Base-by-base conservation (phyloP, 148 eudicot genomes). In the Rhododendron henanense region DNA sequence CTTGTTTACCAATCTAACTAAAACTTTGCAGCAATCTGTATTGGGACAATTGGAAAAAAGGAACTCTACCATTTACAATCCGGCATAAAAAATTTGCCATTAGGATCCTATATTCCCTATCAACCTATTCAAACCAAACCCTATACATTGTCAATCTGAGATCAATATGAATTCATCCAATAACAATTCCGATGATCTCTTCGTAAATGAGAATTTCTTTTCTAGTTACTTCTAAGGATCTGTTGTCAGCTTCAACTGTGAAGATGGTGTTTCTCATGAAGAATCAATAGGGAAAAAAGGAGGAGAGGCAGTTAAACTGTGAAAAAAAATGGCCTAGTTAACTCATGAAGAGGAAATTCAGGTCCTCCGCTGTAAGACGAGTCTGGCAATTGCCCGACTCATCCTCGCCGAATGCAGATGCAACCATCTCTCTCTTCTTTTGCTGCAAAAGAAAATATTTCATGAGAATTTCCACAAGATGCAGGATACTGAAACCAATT, bases 401-500 rank as follows among this genome's bases (percentile, higher is more conserved):
- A 74, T 97, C 98, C 91, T 95, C 99, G 69, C 99, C 99, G 31
- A 97, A 97, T 7, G 98, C 98, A 65, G 99, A 97, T 37, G 99
- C 93, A 81, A 97, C 99, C 94, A 97, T 91, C 87, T 91, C 92
- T 89, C 99, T 93, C 92, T 97, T 97, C 89, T 91, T 95, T 92
- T 93, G 92, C 99, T 97, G 96, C 91, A 94, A 83, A 65, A 82
- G 35, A 81, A 35, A 19, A 13, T 1, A 39, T 31, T 71, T 37
- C 48, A 75, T 37, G n/a, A 75, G 47, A 75, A 75, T 39, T 39
- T 75, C n/a, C 48, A 37, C 48, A 75, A 35, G 47, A 39, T 16
- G 25, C 19, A 31, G 44, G 44, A 37, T 37, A 16, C 10, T 39
- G 13, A 75, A 75, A 35, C n/a, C 19, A 75, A 75, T 37, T 75